phyloP scores from a whole-genome alignment of 345 rosid species.

The Aegle marmelos region DNA sequence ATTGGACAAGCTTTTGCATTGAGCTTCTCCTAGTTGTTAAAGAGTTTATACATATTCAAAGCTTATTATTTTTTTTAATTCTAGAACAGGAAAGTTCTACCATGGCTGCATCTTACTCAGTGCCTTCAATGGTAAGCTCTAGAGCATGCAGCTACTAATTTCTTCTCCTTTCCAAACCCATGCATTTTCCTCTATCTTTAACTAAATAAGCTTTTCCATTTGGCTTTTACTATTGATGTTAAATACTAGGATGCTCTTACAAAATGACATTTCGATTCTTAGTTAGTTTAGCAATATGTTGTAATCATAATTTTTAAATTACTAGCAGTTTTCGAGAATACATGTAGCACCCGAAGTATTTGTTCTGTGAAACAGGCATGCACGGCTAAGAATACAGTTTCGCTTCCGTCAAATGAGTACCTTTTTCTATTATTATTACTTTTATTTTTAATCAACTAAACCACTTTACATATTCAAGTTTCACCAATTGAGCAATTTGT shows the following conservation, averaged over 20 bases:
- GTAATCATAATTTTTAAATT: background rate
- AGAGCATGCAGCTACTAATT: background rate
- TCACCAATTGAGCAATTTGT: no score
- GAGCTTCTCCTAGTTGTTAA: conserved; percentile 33
- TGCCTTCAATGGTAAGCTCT: conserved; percentile 74
- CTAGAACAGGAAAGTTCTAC: conserved; percentile 32
- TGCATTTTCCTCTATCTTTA: background rate
- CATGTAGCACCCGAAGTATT: background rate
- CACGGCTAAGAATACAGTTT: background rate
- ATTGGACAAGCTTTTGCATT: conserved; percentile 18
- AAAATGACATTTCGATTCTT: background rate
- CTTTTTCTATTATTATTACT: no score
- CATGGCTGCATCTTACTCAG: conserved; percentile 94
- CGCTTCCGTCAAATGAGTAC: background rate
- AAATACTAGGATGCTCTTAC: background rate
- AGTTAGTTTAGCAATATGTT: no score
- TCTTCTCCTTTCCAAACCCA: background rate
- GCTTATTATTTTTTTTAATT: no score
- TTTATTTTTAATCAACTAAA: no score
- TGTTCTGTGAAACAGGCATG: background rate
- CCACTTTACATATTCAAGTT: no score
- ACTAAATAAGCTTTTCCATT: background rate
- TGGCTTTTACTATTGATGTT: background rate
- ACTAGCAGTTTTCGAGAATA: no score
- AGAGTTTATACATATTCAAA: background rate